These are phyloP conservation scores for Cyclotella baltica DNA, from an alignment of 108 stramenopile genomes.

Conservation along the genomic window DNA sequence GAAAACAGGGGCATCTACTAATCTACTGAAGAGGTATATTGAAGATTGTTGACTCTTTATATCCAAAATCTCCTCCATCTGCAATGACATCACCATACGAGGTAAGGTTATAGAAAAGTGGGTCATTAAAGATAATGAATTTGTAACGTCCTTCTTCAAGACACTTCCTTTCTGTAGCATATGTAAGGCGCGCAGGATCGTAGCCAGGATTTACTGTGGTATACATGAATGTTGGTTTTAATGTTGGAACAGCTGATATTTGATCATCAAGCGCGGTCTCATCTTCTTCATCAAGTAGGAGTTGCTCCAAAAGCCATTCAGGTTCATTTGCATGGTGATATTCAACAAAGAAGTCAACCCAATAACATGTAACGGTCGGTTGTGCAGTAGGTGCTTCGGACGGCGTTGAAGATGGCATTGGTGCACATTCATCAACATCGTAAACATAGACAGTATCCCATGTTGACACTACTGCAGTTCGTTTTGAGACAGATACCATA, in stretches of 20 bases:
- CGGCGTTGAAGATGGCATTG: slow-evolving; percentile 5
- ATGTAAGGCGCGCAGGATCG: not conserved
- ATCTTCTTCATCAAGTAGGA: not conserved
- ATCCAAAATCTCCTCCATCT: slow-evolving; percentile 4
- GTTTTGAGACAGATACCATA: not conserved
- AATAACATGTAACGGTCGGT: slow-evolving; percentile 1
- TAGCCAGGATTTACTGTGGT: not conserved
- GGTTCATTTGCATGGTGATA: slow-evolving; percentile 2
- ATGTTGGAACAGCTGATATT: slow-evolving; percentile 2
- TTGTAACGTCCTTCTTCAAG: not conserved
- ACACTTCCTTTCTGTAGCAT: not conserved
- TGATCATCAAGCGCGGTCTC: not conserved
- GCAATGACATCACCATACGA: slow-evolving; percentile 2
- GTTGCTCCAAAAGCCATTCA: not conserved
- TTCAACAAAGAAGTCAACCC: not conserved
- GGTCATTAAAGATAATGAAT: slow-evolving; percentile 12
- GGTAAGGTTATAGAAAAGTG: slow-evolving; percentile 6
- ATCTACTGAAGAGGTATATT: not conserved
- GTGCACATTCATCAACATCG: not conserved
- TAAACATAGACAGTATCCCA: not conserved
- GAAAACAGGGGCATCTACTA: too few species aligned
- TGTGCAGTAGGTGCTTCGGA: not conserved
- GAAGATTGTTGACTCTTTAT: slow-evolving; percentile 5
- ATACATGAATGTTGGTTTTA: not conserved
- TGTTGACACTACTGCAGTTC: slow-evolving; percentile 4